These are phyloP conservation scores for Physocladia obscura DNA, from an alignment of 192 early-diverging fungal genomes.

Conservation along the genomic window DNA sequence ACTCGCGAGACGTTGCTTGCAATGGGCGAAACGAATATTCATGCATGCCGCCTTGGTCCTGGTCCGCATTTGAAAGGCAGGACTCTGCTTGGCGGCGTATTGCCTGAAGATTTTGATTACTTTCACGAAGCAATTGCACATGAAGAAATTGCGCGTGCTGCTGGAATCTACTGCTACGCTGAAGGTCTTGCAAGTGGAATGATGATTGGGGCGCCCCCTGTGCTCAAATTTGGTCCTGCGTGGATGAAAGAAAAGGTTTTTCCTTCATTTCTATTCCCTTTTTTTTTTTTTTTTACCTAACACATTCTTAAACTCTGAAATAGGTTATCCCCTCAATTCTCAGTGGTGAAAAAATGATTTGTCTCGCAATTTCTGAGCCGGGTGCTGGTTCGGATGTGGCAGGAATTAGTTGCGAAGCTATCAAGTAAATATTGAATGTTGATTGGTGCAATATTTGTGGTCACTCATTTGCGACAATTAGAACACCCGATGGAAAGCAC, in stretches of 20 bases:
- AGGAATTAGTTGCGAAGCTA: slow-evolving; percentile 40
- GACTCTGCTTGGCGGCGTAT: slow-evolving; percentile 42
- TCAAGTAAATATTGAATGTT: slow-evolving; percentile 36
- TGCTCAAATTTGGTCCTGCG: slow-evolving; percentile 45
- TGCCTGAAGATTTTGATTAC: slow-evolving; percentile 55
- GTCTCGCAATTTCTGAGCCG: slow-evolving; percentile 55
- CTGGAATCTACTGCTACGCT: slow-evolving; percentile 38
- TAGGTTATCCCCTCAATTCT: slow-evolving; percentile 37
- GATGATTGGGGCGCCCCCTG: slow-evolving; percentile 50
- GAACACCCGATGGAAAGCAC: slow-evolving; percentile 22
- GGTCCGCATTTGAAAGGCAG: slow-evolving; percentile 43
- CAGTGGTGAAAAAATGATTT: slow-evolving; percentile 50
- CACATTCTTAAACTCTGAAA: too few species aligned
- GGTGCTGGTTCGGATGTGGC: slow-evolving; percentile 21
- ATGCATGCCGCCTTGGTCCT: slow-evolving; percentile 47
- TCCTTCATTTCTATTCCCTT: too few species aligned
- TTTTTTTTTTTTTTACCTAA: too few species aligned
- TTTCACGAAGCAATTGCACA: slow-evolving; percentile 53
- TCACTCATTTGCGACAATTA: not conserved
- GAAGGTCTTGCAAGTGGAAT: slow-evolving; percentile 30
- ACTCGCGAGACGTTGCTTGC: slow-evolving; percentile 32
- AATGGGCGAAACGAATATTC: slow-evolving; percentile 41
- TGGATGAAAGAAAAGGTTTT: slow-evolving; percentile 47
- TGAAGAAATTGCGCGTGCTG: slow-evolving; percentile 38
- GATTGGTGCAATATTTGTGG: not conserved